Percentiles rank a stretch among this genome's conserved stretches.
Evolutionary conservation across 805 yeast genomes (phyloP).

Genomic region (Starmerella apicola): DNA sequence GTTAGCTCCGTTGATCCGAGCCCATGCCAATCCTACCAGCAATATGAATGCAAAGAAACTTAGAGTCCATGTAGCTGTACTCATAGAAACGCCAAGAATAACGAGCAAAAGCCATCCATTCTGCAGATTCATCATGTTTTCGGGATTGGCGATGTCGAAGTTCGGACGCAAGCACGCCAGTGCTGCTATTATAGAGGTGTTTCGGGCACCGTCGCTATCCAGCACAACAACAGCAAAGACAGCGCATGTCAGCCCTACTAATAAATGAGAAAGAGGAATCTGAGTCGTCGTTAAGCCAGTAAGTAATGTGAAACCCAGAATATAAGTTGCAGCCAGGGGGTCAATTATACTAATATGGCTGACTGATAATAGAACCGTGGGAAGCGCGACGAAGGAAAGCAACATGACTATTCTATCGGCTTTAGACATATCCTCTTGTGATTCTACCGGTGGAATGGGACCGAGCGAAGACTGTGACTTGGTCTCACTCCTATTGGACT

Average conservation of each 20-base stretch:
- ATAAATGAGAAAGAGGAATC: background rate
- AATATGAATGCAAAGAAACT: background rate
- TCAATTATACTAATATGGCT: background rate
- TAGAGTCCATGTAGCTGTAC: background rate
- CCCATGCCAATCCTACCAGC: background rate
- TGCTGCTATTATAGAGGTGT: conserved; percentile 8
- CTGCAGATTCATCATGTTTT: background rate
- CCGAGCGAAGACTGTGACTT: background rate
- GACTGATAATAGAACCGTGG: conserved; percentile 10
- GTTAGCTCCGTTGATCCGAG: background rate
- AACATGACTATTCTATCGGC: conserved; percentile 5
- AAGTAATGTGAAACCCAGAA: conserved; percentile 7
- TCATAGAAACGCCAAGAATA: background rate
- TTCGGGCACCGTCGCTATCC: background rate
- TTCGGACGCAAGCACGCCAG: conserved; percentile 14
- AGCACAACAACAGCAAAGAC: conserved; percentile 9
- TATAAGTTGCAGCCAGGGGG: conserved; percentile 3
- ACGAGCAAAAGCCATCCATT: background rate
- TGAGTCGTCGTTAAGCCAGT: conserved; percentile 4
- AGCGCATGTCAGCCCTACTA: conserved; percentile 3
- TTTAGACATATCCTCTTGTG: conserved; percentile 2
- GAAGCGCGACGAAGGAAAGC: conserved; percentile 11
- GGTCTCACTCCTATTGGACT: background rate
- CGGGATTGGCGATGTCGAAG: background rate
- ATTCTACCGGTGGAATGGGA: background rate